These are phyloP conservation scores for Rhizoclosmatium globosum DNA, from an alignment of 192 early-diverging fungal species.

Conservation along the genomic window DNA sequence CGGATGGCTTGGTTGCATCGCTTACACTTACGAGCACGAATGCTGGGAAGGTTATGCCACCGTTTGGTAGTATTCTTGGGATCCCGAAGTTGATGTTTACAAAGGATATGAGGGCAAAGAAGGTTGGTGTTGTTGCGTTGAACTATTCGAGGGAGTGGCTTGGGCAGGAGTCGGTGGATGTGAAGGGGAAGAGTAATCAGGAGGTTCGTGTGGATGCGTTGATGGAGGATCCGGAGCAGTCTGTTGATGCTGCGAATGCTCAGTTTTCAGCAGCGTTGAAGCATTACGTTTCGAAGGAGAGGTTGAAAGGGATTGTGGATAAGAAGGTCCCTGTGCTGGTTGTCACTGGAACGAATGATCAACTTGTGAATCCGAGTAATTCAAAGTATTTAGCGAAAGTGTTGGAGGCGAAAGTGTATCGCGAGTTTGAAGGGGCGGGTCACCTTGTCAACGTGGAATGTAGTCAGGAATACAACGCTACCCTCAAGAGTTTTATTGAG, in stretches of 20 bases:
- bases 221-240: neutral
- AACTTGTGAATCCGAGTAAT: constrained; percentile 28
- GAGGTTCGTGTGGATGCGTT: too few species aligned
- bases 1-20: constrained; percentile 61
- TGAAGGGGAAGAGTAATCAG: too few species aligned
- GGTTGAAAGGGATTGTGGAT: neutral
- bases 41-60: constrained; percentile 57
- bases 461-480: neutral
- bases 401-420: constrained; percentile 3
- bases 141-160: too few species aligned
- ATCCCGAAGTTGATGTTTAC: constrained; percentile 1
- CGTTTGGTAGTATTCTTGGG: constrained; percentile 18
- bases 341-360: constrained; percentile 37
- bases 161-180: too few species aligned
- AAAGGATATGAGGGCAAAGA: too few species aligned
- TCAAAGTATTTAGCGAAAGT: constrained; percentile 33
- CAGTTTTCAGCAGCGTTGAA: constrained; percentile 13
- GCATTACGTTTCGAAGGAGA: constrained; percentile 11
- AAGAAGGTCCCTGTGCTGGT: constrained; percentile 29
- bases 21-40: constrained; percentile 68
- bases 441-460: neutral
- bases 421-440: constrained; percentile 12
- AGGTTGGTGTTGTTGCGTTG: too few species aligned
- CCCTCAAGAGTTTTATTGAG: neutral
- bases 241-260: constrained; percentile 21